phyloP scores from a whole-genome alignment of 2,329 filamentous ascomycete genomes.

The Verticillium dahliae region DNA sequence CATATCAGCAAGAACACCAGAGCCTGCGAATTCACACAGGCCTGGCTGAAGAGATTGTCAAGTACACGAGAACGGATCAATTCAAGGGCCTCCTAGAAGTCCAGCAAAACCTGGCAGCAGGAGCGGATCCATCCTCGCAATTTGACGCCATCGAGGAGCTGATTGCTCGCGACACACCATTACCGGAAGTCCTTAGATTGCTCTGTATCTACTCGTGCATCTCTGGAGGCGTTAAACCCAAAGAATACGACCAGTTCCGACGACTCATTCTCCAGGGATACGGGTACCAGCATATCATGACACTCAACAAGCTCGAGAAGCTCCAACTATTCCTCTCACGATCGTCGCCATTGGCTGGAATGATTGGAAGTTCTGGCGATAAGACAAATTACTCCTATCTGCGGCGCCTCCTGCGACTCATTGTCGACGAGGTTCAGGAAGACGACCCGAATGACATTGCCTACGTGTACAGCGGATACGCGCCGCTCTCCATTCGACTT shows the following conservation, averaged over 20 bases:
- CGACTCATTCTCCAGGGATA: slow-evolving; percentile 86
- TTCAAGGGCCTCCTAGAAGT: slow-evolving; percentile 88
- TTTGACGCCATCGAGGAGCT: slow-evolving; percentile 90
- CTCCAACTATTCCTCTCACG: slow-evolving; percentile 77
- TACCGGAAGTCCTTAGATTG: slow-evolving; percentile 76
- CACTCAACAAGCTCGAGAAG: slow-evolving; percentile 81
- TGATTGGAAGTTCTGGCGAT: slow-evolving; percentile 66
- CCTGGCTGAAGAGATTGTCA: slow-evolving; percentile 91
- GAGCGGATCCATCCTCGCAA: slow-evolving; percentile 80
- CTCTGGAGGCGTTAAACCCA: slow-evolving; percentile 77
- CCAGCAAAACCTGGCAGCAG: slow-evolving; percentile 90
- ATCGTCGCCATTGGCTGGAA: slow-evolving; percentile 69
- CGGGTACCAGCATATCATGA: slow-evolving; percentile 89
- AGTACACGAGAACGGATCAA: slow-evolving; percentile 79
- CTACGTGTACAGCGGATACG: slow-evolving; percentile 98
- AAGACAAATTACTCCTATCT: slow-evolving; percentile 89
- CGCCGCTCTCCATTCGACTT: slow-evolving; percentile 82
- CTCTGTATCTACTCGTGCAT: slow-evolving; percentile 90
- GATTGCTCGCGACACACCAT: slow-evolving; percentile 77
- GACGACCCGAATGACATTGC: slow-evolving; percentile 89
- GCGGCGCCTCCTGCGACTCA: slow-evolving; percentile 78
- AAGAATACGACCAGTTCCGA: slow-evolving; percentile 86
- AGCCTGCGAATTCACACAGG: slow-evolving; percentile 89
- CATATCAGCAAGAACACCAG: slow-evolving; percentile 88
- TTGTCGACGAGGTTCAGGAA: slow-evolving; percentile 95